Conservation (phyloP, 768 basidiomycete species). For the Rhodosporidiobolus sp. region DNA sequence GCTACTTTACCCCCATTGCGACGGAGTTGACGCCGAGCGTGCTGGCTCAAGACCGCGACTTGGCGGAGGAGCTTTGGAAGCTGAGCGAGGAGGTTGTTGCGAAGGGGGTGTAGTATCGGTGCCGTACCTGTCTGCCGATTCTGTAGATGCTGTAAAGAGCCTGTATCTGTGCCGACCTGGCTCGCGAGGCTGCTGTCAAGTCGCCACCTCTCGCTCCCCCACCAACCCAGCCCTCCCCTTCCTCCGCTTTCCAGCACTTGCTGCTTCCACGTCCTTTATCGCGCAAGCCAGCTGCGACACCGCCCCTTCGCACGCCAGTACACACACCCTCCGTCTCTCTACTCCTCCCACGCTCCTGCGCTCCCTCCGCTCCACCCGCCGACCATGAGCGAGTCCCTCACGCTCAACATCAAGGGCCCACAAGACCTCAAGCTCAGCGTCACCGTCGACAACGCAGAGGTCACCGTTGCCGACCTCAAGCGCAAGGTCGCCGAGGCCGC, state of each 20-base stretch:
- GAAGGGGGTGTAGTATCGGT: neutral
- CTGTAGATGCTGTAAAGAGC: no score
- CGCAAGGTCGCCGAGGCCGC: slow-evolving; percentile 47
- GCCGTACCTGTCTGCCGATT: no score
- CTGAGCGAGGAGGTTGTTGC: slow-evolving; percentile 50
- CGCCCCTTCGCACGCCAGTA: no score
- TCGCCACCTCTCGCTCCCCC: neutral
- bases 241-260: neutral
- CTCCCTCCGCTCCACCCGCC: neutral
- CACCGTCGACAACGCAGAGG: slow-evolving; percentile 65
- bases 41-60: slow-evolving; percentile 20
- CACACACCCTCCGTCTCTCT: neutral
- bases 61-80: slow-evolving; percentile 41
- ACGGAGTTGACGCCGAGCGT: slow-evolving; percentile 14
- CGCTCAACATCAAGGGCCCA: slow-evolving; percentile 49
- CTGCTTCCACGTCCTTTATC: neutral
- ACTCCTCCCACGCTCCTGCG: neutral
- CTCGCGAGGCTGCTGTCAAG: no score
- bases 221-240: no score
- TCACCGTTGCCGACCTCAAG: slow-evolving; percentile 89
- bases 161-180: no score
- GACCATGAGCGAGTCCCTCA: slow-evolving; percentile 5
- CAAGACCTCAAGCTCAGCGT: slow-evolving; percentile 85
- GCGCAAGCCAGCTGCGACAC: neutral
- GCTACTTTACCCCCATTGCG: slow-evolving; percentile 41